Percentiles rank a stretch among this genome's conserved stretches.
phyloP scores from a whole-genome alignment of 2,329 filamentous ascomycete species.

The Trichoderma arundinaceum region DNA sequence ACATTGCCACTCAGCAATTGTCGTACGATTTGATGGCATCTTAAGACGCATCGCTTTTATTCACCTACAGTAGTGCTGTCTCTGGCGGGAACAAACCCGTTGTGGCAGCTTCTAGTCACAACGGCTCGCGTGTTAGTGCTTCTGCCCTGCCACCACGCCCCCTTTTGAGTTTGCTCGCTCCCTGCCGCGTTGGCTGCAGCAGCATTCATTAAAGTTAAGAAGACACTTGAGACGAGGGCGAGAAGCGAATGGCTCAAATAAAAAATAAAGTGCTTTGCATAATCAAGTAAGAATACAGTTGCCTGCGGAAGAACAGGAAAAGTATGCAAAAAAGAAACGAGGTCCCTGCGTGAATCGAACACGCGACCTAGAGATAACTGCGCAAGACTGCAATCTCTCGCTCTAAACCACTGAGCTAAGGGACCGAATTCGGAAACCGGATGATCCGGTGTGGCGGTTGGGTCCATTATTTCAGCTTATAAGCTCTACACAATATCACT shows the following conservation, averaged over 20 bases:
- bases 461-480: neutral
- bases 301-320: too few relatives aligned
- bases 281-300: neutral
- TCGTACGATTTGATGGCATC: slow-evolving; percentile 1
- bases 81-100: neutral
- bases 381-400: slow-evolving; percentile 33
- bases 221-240: too few relatives aligned
- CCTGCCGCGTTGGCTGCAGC: neutral
- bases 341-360: slow-evolving; percentile 32
- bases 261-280: neutral
- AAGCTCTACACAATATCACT: neutral
- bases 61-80: neutral
- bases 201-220: too few relatives aligned
- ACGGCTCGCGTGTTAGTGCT: too few relatives aligned
- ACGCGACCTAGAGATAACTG: slow-evolving; percentile 33
- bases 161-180: neutral
- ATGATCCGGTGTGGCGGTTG: neutral
- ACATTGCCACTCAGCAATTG: slow-evolving; percentile 22
- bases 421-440: neutral
- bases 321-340: slow-evolving; percentile 7
- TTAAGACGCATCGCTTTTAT: neutral
- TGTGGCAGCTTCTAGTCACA: neutral
- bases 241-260: too few relatives aligned
- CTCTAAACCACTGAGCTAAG: slow-evolving; percentile 33
- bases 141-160: neutral